Percentiles rank a stretch among this genome's conserved stretches.
These are phyloP conservation scores for Musa itinerans DNA, from an alignment of 176 grass and related monocot genomes.

Conservation along the genomic window DNA sequence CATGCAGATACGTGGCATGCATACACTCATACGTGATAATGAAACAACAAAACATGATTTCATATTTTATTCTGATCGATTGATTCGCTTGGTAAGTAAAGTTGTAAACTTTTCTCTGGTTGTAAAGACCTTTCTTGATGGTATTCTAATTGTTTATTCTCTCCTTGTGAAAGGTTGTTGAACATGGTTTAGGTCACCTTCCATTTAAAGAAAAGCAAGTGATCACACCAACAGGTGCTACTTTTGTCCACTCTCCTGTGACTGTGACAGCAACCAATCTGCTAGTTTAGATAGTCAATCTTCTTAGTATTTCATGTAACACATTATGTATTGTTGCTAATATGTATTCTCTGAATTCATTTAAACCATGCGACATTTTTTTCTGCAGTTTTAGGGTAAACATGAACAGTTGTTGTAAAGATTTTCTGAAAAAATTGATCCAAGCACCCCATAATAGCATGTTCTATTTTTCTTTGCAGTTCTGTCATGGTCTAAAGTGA, in stretches of 20 bases:
- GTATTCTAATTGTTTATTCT: neutral
- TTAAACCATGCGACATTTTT: no score
- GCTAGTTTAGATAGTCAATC: neutral
- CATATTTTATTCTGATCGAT: constrained; percentile 18
- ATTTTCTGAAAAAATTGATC: no score
- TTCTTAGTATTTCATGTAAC: neutral
- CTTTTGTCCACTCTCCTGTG: neutral
- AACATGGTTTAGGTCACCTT: constrained; percentile 22
- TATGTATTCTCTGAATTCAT: neutral
- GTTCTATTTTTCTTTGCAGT: no score
- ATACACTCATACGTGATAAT: constrained; percentile 16
- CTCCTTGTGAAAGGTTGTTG: constrained; percentile 6
- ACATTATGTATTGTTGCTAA: neutral
- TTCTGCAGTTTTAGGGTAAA: no score
- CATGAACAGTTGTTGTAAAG: no score
- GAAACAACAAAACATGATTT: constrained; percentile 19
- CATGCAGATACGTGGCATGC: constrained; percentile 17
- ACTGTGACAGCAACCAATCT: neutral
- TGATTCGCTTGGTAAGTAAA: constrained; percentile 17
- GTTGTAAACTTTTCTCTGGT: neutral
- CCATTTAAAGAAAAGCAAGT: constrained; percentile 21
- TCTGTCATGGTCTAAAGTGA: no score
- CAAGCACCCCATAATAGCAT: no score
- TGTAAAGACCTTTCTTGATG: neutral
- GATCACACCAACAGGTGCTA: constrained; percentile 19